Evolutionary conservation across 805 yeast genomes (phyloP), one percentile per base, ranked within the genome.

Genomic region (Candida maesae): DNA sequence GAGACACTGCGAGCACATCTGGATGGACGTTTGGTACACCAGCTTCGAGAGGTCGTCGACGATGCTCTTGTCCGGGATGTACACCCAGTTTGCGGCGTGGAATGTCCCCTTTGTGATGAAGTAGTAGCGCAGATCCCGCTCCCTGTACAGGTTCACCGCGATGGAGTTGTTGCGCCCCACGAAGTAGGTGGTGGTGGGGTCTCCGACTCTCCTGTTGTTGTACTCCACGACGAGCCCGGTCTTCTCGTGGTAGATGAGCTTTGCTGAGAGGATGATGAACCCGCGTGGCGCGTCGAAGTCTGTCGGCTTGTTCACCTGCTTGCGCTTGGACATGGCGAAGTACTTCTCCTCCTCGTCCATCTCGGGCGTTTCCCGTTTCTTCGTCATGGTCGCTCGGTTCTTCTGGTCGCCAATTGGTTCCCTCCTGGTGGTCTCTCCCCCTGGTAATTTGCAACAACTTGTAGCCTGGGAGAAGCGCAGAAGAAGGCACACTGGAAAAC

Each of bases 41-140:
- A 35, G 13, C 12, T 14, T 25, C 14, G n/a, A 13, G 13, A 33
- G 2, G 14, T 33, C 30, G 8, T 20, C 25, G n/a, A 28, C 18
- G 7, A n/a, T 6, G n/a, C 12, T 8, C 10, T 16, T 6, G 21
- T 39, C 42, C 6, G 14, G 13, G n/a, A 39, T 12, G 32, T 16
- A 34, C 13, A 39, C 38, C 42, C 42, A 39, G 18, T 39, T 39
- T 4, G 42, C 11, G 5, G 38, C 37, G 23, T 39, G 42, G 32
- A 17, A 17, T 6, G 19, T 33, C 14, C 29, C 20, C 17, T 39
- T 39, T 12, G 42, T 39, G 38, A 39, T 34, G 35, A 34, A 39
- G 38, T 39, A 34, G 32, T 39, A 39, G 16, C 31, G 25, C 21
- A 39, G 21, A 11, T 33, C 7, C 8, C 20, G 35, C 4, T n/a